phyloP scores from a whole-genome alignment of 768 basidiomycete species.

The Mycena pura region DNA sequence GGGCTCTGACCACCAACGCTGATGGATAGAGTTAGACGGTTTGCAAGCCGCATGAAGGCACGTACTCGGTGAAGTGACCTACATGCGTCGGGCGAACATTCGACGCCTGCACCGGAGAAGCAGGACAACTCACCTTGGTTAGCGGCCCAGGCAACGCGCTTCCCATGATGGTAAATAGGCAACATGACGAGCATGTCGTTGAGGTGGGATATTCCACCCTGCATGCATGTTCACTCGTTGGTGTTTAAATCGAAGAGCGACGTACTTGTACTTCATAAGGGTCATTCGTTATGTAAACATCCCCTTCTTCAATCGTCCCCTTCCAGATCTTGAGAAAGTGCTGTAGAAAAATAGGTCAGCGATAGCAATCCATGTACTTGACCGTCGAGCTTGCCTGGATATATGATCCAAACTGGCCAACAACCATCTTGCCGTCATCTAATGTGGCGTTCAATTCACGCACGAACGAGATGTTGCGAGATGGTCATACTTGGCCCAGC shows the following conservation, averaged over 20 bases:
- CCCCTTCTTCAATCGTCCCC: slow-evolving; percentile 37
- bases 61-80: slow-evolving; percentile 37
- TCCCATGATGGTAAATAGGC: slow-evolving; percentile 35
- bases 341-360: slow-evolving; percentile 14
- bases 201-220: slow-evolving; percentile 38
- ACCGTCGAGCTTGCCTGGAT: slow-evolving; percentile 28
- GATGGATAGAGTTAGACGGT: not conserved
- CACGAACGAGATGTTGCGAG: not conserved
- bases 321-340: slow-evolving; percentile 36
- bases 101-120: not conserved
- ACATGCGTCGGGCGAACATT: no score
- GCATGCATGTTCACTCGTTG: not conserved
- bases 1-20: slow-evolving; percentile 26
- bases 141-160: slow-evolving; percentile 37
- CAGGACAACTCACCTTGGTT: slow-evolving; percentile 24
- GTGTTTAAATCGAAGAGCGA: not conserved
- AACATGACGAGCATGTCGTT: slow-evolving; percentile 39
- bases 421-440: slow-evolving; percentile 37
- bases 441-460: not conserved
- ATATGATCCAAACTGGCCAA: slow-evolving; percentile 39
- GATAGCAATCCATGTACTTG: not conserved
- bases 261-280: slow-evolving; percentile 31
- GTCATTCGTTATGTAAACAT: slow-evolving; percentile 37
- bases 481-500: slow-evolving; percentile 31
- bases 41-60: not conserved